Conservation (phyloP, 2,329 filamentous ascomycete genomes). For the Claviceps sp. region DNA sequence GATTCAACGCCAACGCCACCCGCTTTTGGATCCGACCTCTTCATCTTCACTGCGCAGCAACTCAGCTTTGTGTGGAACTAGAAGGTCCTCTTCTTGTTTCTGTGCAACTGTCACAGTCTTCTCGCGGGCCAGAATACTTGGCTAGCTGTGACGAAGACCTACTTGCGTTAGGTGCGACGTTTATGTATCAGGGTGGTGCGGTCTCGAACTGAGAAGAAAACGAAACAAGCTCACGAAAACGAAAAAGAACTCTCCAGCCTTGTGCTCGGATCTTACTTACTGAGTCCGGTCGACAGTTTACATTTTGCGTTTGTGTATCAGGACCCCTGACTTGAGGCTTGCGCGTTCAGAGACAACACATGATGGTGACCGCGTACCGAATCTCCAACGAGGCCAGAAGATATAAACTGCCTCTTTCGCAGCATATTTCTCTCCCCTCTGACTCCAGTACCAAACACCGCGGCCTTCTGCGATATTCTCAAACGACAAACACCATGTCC, state of each 20-base stretch:
- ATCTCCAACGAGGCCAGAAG: constrained; percentile 1
- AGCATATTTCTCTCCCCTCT: neutral
- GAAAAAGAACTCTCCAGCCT: neutral
- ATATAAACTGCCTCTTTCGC: constrained; percentile 1
- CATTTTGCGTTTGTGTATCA: neutral
- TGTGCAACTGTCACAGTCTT: constrained; percentile 1
- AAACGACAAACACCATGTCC: neutral
- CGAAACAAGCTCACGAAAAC: no score
- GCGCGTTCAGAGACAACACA: neutral
- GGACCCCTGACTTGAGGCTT: neutral
- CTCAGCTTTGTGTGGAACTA: neutral
- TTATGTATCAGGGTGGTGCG: neutral
- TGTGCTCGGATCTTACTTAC: neutral
- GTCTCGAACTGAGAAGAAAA: neutral
- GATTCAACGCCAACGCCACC: neutral
- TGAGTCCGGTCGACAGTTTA: neutral
- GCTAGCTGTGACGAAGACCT: constrained; percentile 1
- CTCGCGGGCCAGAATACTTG: constrained; percentile 1
- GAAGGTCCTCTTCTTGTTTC: constrained; percentile 1
- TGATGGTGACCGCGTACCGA: constrained; percentile 4
- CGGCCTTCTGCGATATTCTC: neutral
- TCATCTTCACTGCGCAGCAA: neutral
- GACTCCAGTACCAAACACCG: neutral
- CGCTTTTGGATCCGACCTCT: neutral
- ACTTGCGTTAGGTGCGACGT: constrained; percentile 1